Percentiles rank a stretch among this genome's conserved stretches.
phyloP scores from a whole-genome alignment of 2,329 filamentous ascomycete species.

The Graphium sp. region DNA sequence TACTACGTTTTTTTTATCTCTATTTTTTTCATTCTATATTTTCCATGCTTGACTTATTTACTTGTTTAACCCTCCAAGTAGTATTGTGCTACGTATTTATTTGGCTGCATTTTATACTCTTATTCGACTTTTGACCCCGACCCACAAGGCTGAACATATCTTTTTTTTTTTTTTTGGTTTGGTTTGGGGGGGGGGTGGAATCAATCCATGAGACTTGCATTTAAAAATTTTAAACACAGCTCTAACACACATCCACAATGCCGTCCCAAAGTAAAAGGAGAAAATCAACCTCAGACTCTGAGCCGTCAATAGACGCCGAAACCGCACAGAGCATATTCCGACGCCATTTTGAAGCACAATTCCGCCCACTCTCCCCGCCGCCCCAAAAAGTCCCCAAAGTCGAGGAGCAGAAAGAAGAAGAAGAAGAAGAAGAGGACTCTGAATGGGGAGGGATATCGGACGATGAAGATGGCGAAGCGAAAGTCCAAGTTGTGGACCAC shows the following conservation, averaged over 20 bases:
- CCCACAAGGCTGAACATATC: neutral
- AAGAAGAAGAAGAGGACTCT: constrained; percentile 10
- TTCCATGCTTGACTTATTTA: too few species aligned
- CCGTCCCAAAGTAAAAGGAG: too few species aligned
- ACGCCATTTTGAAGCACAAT: constrained; percentile 75
- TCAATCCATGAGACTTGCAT: neutral
- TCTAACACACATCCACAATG: constrained; percentile 14
- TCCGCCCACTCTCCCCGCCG: constrained; percentile 47
- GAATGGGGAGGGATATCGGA: constrained; percentile 10
- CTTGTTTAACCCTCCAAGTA: too few species aligned
- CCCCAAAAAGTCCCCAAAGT: constrained; percentile 13
- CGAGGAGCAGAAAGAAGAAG: constrained; percentile 13
- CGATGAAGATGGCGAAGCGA: constrained; percentile 10
- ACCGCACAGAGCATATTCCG: constrained; percentile 62
- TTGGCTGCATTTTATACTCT: too few species aligned
- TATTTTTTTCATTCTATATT: neutral
- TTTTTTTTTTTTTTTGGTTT: neutral
- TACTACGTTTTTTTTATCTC: neutral
- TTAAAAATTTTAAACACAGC: constrained; percentile 4
- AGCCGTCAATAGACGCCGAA: constrained; percentile 24
- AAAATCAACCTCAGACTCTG: too few species aligned
- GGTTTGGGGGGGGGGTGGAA: too few species aligned
- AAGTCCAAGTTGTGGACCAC: constrained; percentile 47
- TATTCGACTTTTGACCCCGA: too few species aligned
- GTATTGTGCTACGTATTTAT: too few species aligned